Evolutionary conservation across 768 basidiomycete species (phyloP), one percentile per base, ranked within the genome.

Genomic region (Russula olivacea): DNA sequence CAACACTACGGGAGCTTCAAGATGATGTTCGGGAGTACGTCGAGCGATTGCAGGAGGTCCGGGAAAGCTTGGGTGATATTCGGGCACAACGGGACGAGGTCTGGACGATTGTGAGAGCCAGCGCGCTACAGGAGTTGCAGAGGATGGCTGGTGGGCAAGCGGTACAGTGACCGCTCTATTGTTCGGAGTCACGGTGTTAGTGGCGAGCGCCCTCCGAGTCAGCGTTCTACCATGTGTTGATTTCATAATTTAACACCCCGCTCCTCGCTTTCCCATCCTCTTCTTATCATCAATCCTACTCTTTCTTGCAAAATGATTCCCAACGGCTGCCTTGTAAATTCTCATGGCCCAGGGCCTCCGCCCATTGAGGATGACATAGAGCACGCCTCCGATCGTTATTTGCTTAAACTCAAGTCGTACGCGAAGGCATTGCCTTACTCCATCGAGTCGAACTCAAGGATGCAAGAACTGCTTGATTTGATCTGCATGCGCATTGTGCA

Each of bases 21-120:
- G 92, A 93, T 69, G 92, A 94, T 68, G 88, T 88, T 6, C 79
- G 90, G 50, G 92, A 93, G 73, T 94, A 93, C 70, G 84, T 88
- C 6, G 91, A 93, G 70, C 82, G 91, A 30, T 74, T 94, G 58
- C 83, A 89, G 69, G 92, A 94, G 72, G 89, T 94, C 58, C 75
- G 92, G 58, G 90, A 93, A 67, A 84, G 84, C 2, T 72, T 93
- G 59, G 92, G 92, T 6, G 86, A 89, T 67, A 81, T 88, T 34
- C 77, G 85, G 59, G 80, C 81, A 2, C 89, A 91, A 71, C 78
- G 91, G 59, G 80, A 87, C 70, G 77, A 80, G 11, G 80, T 93
- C 21, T 94, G 92, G 92, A 81, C 84, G 61, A 73, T 85, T 71
- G 86, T 91, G 56, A 82, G 91, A 61, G 83, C 86, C 72, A 80